Evolutionary conservation across 106 monocot species (phyloP), one percentile per base, ranked within the genome.

Genomic region (Apostasia ramifera): DNA sequence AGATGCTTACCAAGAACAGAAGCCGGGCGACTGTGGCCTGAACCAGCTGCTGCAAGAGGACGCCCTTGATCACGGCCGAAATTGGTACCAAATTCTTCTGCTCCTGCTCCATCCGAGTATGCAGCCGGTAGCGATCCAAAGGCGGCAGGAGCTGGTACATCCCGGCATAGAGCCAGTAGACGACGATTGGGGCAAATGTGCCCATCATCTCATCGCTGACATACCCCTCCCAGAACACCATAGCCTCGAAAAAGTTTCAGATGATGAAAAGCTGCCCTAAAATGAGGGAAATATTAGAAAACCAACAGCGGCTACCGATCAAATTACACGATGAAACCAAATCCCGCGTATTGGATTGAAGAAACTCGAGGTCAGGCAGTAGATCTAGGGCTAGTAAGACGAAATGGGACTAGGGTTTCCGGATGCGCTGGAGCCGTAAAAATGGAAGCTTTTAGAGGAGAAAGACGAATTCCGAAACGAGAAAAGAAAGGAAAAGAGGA

Each of bases 81-180:
- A 81, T 40, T 6, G 72, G 11, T 40, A 94, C 87, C n/a, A 81
- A 11, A 67, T 94, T 94, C 83, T 81, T 94, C 74, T 77, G 57
- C 52, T 85, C 79, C 53, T 87, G 87, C 60, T 94, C 94, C 13
- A 73, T 79, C 58, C 68, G 66, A 1, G 94, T 83, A 68, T 91
- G 91, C 77, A 94, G 11, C 55, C 94, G 59, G 73, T 75, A 91
- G 9, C 67, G 67, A 59, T 91, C 85, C 79, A 87, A 49, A 2
- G 72, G 79, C 8, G 81, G 83, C 64, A 91, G 52, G 42, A 91
- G 81, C 70, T 83, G 76, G 70, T 94, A 94, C 49, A 83, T 26
- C n/a, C 94, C 91, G 10, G 87, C 78, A 62, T 94, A 94, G 60
- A 91, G 15, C 94, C 90, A 94, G 73, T 91, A 94, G 1, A 94